These are phyloP conservation scores for Luzula sylvatica DNA, from an alignment of 176 grass and related monocot species.

Conservation along the genomic window DNA sequence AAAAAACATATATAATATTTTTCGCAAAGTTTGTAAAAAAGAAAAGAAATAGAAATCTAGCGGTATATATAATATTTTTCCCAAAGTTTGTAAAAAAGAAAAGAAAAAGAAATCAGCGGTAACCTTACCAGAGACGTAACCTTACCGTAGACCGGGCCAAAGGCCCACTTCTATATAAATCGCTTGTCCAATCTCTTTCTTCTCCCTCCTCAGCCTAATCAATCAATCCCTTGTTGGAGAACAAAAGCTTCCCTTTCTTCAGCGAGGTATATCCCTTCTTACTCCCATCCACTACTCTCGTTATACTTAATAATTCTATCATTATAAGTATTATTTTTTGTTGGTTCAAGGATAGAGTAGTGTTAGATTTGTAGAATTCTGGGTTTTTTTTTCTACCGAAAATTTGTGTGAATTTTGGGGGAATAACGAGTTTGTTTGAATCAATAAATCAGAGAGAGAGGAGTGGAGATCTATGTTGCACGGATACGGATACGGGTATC, in stretches of 20 bases:
- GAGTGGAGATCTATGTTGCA: slow-evolving; percentile 52
- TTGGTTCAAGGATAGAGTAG: not conserved
- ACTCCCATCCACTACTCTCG: not conserved
- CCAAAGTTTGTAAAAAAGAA: too few species aligned
- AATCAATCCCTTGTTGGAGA: not conserved
- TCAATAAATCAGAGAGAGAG: slow-evolving; percentile 9
- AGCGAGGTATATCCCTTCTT: not conserved
- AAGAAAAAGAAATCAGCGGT: not conserved
- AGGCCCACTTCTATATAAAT: not conserved
- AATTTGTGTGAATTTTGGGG: slow-evolving; percentile 15
- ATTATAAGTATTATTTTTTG: not conserved
- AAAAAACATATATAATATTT: too few species aligned
- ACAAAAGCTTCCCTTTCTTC: too few species aligned
- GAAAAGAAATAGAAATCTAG: not conserved
- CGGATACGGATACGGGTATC: too few species aligned
- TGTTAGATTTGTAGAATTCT: not conserved
- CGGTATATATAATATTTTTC: too few species aligned
- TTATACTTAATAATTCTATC: not conserved
- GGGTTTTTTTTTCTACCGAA: slow-evolving; percentile 7
- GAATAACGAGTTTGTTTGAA: slow-evolving; percentile 33
- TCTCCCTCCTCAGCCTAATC: not conserved
- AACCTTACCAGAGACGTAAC: not conserved
- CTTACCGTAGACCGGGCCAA: not conserved
- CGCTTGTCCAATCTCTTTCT: not conserved
- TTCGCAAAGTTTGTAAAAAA: not conserved